Conservation (phyloP, 805 yeast genomes). For the Schwanniomyces yamadae region DNA sequence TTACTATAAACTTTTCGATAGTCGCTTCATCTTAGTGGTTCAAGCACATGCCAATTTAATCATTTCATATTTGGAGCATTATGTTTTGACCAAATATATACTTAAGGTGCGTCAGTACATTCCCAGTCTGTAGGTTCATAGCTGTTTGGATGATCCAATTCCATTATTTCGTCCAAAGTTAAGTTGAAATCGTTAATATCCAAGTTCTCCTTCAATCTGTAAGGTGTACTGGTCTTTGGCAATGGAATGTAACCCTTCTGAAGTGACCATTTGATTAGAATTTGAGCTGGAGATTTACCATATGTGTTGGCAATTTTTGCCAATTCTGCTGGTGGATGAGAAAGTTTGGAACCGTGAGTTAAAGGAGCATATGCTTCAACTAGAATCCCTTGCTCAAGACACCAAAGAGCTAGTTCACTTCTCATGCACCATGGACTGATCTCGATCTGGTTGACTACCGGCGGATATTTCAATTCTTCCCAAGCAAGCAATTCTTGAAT, state of each 20-base stretch:
- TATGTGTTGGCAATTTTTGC: slow-evolving; percentile 31
- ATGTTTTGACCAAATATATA: too few species aligned
- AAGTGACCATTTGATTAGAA: slow-evolving; percentile 49
- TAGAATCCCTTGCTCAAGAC: slow-evolving; percentile 22
- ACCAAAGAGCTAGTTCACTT: slow-evolving; percentile 32
- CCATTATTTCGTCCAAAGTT: slow-evolving; percentile 22
- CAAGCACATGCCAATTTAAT: too few species aligned
- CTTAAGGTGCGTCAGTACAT: slow-evolving; percentile 55
- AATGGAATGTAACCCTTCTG: slow-evolving; percentile 44
- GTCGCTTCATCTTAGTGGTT: too few species aligned
- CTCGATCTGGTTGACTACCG: slow-evolving; percentile 52
- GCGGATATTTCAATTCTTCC: slow-evolving; percentile 42
- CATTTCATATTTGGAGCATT: too few species aligned
- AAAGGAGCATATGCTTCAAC: slow-evolving; percentile 41
- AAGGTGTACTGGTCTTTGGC: slow-evolving; percentile 28
- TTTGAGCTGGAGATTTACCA: slow-evolving; percentile 42
- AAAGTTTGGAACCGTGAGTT: slow-evolving; percentile 35
- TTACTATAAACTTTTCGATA: too few species aligned
- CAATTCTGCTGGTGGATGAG: slow-evolving; percentile 18
- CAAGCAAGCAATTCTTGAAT: slow-evolving; percentile 51
- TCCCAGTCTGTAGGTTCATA: slow-evolving; percentile 67
- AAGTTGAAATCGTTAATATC: slow-evolving; percentile 25
- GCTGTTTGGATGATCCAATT: slow-evolving; percentile 26
- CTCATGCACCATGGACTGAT: slow-evolving; percentile 51
- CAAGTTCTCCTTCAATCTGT: slow-evolving; percentile 23